These are phyloP conservation scores for Juglanconis juglandina DNA, from an alignment of 2,329 filamentous ascomycete genomes.

Conservation along the genomic window DNA sequence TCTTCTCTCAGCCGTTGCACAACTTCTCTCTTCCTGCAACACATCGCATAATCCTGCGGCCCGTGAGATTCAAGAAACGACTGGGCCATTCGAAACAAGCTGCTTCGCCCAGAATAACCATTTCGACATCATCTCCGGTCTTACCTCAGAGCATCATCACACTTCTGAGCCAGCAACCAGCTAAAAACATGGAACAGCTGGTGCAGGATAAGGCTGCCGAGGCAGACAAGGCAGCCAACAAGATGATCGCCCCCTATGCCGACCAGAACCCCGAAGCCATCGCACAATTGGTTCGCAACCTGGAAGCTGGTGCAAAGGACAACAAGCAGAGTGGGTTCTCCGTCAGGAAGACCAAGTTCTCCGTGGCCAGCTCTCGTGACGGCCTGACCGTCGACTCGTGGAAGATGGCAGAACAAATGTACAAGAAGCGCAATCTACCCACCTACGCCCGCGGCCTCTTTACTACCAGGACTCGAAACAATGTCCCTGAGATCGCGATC, in stretches of 20 bases:
- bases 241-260: conserved; percentile 55
- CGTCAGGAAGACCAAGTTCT: conserved; percentile 77
- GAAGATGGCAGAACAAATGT: conserved; percentile 93
- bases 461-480: conserved; percentile 67
- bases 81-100: too few relatives aligned
- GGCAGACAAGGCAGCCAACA: conserved; percentile 22
- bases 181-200: conserved; percentile 7
- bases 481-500: conserved; percentile 72
- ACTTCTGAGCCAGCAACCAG: background rate
- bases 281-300: conserved; percentile 58
- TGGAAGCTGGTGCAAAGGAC: conserved; percentile 56
- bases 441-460: conserved; percentile 94
- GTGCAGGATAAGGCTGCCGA: conserved; percentile 4
- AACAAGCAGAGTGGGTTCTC: conserved; percentile 61
- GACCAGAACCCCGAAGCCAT: conserved; percentile 69
- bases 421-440: conserved; percentile 81
- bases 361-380: conserved; percentile 59
- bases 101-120: background rate
- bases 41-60: background rate
- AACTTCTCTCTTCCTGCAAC: background rate
- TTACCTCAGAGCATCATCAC: background rate
- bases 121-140: background rate
- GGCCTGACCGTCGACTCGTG: conserved; percentile 78
- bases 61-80: background rate
- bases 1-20: background rate